Percentiles rank a stretch among this genome's conserved stretches.
Evolutionary conservation across 2,329 filamentous ascomycete genomes (phyloP).

Genomic region (Claviceps pazoutovae): DNA sequence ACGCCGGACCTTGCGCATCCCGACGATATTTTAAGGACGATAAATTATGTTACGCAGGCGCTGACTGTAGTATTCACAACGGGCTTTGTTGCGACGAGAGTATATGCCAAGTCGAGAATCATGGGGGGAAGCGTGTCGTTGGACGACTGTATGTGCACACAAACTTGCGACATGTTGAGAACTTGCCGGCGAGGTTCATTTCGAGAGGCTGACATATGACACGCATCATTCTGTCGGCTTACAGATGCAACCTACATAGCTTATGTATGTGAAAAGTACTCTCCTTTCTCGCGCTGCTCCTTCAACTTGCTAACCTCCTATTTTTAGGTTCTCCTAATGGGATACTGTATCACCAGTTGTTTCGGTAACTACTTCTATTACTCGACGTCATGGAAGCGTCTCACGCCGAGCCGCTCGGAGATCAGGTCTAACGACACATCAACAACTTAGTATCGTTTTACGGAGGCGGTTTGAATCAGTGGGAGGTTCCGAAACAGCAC

Average conservation of each 20-base stretch:
- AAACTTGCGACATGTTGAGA: neutral
- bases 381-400: neutral
- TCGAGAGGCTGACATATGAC: neutral
- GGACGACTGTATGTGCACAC: conserved; percentile 16
- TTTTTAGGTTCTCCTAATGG: conserved; percentile 15
- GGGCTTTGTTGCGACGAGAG: conserved; percentile 13
- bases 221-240: neutral
- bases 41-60: conserved; percentile 15
- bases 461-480: conserved; percentile 22
- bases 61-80: conserved; percentile 14
- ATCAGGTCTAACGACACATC: neutral
- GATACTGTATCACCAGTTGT: conserved; percentile 13
- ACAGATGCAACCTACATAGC: conserved; percentile 10
- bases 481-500: conserved; percentile 17
- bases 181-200: neutral
- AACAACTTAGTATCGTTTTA: conserved; percentile 12
- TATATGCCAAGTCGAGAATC: conserved; percentile 13
- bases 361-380: conserved; percentile 9
- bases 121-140: conserved; percentile 7
- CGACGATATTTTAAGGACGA: conserved; percentile 13
- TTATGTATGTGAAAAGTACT: conserved; percentile 7
- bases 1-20: conserved; percentile 14
- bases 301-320: too few species aligned
- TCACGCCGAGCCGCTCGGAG: neutral
- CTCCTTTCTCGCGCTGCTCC: too few species aligned